Percentiles rank a stretch among this genome's conserved stretches.
These are phyloP conservation scores for Liquidambar formosana DNA, from an alignment of 164 flowering plant genomes.

Conservation along the genomic window DNA sequence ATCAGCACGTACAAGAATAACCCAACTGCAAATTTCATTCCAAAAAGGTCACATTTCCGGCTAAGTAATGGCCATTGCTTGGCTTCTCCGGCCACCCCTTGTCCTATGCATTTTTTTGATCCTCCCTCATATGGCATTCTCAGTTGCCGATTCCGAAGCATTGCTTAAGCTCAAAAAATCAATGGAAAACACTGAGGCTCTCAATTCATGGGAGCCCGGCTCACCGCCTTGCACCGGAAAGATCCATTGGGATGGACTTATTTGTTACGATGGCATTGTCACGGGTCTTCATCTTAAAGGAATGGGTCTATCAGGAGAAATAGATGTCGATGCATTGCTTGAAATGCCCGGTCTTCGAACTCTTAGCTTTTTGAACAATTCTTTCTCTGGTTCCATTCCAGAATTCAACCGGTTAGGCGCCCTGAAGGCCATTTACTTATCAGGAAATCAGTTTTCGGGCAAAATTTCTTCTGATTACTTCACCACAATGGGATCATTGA, in stretches of 20 bases:
- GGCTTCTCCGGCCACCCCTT: conserved; percentile 19
- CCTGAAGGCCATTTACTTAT: conserved; percentile 31
- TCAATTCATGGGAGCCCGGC: conserved; percentile 29
- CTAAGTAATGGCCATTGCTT: conserved; percentile 27
- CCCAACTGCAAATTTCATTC: background rate
- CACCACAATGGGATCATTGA: conserved; percentile 27
- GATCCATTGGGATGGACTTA: conserved; percentile 28
- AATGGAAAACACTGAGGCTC: conserved; percentile 16
- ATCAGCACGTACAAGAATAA: background rate
- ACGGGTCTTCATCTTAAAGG: conserved; percentile 28
- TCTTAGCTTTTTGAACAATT: conserved; percentile 36
- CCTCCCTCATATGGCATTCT: background rate
- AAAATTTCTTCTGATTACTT: conserved; percentile 34
- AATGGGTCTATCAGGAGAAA: conserved; percentile 36
- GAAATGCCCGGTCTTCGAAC: conserved; percentile 19
- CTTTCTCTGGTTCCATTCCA: conserved; percentile 40
- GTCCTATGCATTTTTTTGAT: conserved; percentile 3
- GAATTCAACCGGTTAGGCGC: conserved; percentile 26
- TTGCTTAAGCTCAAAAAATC: conserved; percentile 33
- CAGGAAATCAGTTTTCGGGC: conserved; percentile 41
- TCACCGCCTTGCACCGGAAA: conserved; percentile 24
- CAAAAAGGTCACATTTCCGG: conserved; percentile 2
- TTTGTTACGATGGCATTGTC: conserved; percentile 30
- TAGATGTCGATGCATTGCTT: conserved; percentile 31
- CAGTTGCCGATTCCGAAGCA: conserved; percentile 30